A percentile compares a stretch with the other conserved stretches of the same genome.
These are phyloP conservation scores for Asterochloris erici DNA, from an alignment of 139 green algal genomes.

Conservation along the genomic window DNA sequence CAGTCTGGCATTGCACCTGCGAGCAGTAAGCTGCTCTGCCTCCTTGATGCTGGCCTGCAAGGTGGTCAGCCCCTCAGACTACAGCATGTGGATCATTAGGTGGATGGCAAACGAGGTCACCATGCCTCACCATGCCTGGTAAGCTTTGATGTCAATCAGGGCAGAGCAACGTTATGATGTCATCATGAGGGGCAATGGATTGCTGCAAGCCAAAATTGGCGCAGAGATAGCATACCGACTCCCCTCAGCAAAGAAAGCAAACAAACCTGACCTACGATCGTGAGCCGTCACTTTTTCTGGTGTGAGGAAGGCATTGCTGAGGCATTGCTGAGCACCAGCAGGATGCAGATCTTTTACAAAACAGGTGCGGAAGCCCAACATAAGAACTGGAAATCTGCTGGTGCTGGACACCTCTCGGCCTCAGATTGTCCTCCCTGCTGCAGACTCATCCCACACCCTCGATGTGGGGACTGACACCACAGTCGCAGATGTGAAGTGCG, in stretches of 20 bases:
- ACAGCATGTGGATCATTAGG: too few relatives aligned
- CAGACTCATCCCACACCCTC: conserved; percentile 79
- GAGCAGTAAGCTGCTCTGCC: conserved; percentile 6
- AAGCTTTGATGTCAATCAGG: too few relatives aligned
- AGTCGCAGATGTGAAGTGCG: conserved; percentile 77
- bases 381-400: background rate
- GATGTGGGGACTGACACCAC: conserved; percentile 59
- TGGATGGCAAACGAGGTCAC: too few relatives aligned
- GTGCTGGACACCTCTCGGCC: background rate
- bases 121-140: too few relatives aligned
- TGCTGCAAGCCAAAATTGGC: too few relatives aligned
- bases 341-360: conserved; percentile 41
- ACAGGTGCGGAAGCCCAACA: conserved; percentile 22
- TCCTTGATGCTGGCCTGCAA: background rate
- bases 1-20: background rate
- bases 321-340: conserved; percentile 26
- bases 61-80: background rate
- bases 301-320: conserved; percentile 27
- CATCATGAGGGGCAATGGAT: too few relatives aligned
- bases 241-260: too few relatives aligned
- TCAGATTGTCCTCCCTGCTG: background rate
- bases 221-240: too few relatives aligned
- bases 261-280: too few relatives aligned
- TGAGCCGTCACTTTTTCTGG: too few relatives aligned
- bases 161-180: too few relatives aligned